Evolutionary conservation across 1,284 basidiomycete species (phyloP).

Genomic region (Schizophyllum commune): DNA sequence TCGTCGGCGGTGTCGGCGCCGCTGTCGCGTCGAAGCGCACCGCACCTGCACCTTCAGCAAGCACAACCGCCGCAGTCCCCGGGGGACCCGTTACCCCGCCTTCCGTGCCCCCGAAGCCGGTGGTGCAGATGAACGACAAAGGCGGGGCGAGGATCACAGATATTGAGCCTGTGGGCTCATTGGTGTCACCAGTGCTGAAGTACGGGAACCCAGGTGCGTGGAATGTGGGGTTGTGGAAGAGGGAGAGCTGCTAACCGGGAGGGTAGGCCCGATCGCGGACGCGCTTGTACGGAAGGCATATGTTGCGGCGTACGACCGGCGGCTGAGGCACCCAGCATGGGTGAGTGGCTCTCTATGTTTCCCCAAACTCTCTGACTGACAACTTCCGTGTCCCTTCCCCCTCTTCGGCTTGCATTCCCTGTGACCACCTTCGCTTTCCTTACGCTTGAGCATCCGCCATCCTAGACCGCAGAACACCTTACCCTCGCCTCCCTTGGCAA

Average conservation of each 20-base stretch:
- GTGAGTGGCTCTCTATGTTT: constrained; percentile 32
- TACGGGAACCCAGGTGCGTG: constrained; percentile 69
- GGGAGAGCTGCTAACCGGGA: constrained; percentile 5
- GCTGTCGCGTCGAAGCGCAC: constrained; percentile 29
- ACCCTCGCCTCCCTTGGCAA: constrained; percentile 69
- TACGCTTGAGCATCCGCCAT: background rate
- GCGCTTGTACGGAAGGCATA: constrained; percentile 76
- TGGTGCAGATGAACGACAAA: constrained; percentile 24
- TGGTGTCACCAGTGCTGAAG: constrained; percentile 41
- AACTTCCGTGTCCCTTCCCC: background rate
- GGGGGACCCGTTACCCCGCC: constrained; percentile 9
- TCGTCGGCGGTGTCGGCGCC: constrained; percentile 61
- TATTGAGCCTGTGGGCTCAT: constrained; percentile 17
- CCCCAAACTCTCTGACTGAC: background rate
- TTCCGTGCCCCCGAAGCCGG: constrained; percentile 21
- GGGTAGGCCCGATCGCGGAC: constrained; percentile 77
- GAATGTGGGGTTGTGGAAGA: background rate
- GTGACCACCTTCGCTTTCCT: background rate
- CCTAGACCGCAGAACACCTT: constrained; percentile 86
- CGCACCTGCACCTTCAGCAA: constrained; percentile 10
- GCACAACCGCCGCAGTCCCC: constrained; percentile 17
- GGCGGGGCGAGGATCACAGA: constrained; percentile 18
- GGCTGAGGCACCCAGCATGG: constrained; percentile 90
- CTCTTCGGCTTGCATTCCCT: background rate
- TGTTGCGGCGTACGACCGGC: constrained; percentile 85